phyloP scores from a whole-genome alignment of 208 protist species.

The Acanthamoeba healyi region DNA sequence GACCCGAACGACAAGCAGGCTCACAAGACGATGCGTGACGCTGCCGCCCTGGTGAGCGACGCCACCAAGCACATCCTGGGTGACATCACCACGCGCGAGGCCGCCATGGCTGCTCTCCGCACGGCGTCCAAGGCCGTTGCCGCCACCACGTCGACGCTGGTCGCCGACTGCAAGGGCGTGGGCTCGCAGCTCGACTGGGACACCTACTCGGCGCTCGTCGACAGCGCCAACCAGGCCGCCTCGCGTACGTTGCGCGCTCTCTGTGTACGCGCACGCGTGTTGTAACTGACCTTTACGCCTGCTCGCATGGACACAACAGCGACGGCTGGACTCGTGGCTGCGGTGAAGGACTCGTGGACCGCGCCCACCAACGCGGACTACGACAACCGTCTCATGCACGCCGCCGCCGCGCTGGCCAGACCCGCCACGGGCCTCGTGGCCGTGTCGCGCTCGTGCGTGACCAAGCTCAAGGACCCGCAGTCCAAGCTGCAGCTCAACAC shows the following conservation, averaged over 20 bases:
- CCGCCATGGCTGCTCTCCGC: constrained; percentile 64
- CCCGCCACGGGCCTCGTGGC: constrained; percentile 69
- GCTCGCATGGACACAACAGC: background rate
- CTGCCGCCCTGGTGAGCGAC: constrained; percentile 50
- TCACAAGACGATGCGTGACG: constrained; percentile 63
- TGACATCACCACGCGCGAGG: constrained; percentile 71
- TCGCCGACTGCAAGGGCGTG: constrained; percentile 73
- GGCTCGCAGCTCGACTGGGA: constrained; percentile 54
- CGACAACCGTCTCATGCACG: constrained; percentile 65
- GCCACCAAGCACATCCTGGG: constrained; percentile 73
- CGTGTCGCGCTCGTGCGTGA: constrained; percentile 69
- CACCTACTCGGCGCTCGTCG: constrained; percentile 13
- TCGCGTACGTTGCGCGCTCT: constrained; percentile 20
- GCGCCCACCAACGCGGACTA: constrained; percentile 14
- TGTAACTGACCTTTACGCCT: background rate
- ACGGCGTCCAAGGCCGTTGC: constrained; percentile 74
- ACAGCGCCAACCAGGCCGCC: constrained; percentile 45
- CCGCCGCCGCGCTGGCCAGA: constrained; percentile 41
- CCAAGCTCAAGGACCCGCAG: constrained; percentile 73
- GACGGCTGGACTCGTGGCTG: constrained; percentile 43
- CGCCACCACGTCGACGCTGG: constrained; percentile 50
- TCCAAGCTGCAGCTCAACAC: constrained; percentile 67
- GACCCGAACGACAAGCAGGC: constrained; percentile 61
- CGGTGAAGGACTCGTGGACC: constrained; percentile 68
- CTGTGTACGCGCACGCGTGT: background rate